These are phyloP conservation scores for Paratinospora sagittata DNA, from an alignment of 164 flowering plant genomes.

Conservation along the genomic window DNA sequence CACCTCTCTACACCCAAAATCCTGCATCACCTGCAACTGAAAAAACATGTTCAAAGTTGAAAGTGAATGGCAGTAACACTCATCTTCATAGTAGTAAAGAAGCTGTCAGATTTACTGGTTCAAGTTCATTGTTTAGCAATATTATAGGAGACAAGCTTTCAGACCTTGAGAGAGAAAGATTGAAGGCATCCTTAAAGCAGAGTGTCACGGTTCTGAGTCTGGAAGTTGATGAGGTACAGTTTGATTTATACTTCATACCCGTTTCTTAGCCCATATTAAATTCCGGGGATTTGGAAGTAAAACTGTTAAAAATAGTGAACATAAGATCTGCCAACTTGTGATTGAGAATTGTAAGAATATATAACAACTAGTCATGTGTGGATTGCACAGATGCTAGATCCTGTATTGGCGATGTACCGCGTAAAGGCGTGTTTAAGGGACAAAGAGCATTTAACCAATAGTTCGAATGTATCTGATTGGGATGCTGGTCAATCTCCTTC, in stretches of 20 bases:
- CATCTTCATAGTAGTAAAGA: conserved; percentile 7
- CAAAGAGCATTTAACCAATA: conserved; percentile 17
- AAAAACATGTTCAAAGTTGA: conserved; percentile 5
- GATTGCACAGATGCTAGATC: conserved; percentile 44
- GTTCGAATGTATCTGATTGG: conserved; percentile 16
- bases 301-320: background rate
- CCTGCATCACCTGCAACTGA: conserved; percentile 13
- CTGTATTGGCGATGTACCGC: conserved; percentile 29
- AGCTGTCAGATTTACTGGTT: conserved; percentile 10
- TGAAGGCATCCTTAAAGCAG: conserved; percentile 43
- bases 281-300: background rate
- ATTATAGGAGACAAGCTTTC: conserved; percentile 39
- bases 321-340: background rate
- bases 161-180: conserved; percentile 37
- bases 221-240: conserved; percentile 70
- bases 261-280: background rate
- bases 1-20: conserved; percentile 16
- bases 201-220: conserved; percentile 37
- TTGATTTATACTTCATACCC: background rate
- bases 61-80: conserved; percentile 5
- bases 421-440: conserved; percentile 23
- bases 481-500: conserved; percentile 16
- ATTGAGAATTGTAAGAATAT: background rate
- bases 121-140: conserved; percentile 29
- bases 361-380: background rate